These are phyloP conservation scores for Arxiozyma slooffiae DNA, from an alignment of 1,139 yeast genomes.

Conservation along the genomic window DNA sequence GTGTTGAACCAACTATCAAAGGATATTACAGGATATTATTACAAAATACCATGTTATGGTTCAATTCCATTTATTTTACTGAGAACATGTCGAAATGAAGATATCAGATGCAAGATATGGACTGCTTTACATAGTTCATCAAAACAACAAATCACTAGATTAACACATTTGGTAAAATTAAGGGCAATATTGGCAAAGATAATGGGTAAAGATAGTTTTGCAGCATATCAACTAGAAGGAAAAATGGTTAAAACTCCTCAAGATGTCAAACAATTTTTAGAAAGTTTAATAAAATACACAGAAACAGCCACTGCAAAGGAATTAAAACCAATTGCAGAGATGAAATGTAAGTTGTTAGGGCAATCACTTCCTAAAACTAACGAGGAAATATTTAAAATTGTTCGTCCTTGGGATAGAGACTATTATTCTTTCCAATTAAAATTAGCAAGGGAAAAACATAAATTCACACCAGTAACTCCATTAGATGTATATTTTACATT, in stretches of 20 bases:
- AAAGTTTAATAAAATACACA: conserved; percentile 45
- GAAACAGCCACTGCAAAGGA: conserved; percentile 54
- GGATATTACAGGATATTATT: conserved; percentile 27
- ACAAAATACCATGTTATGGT: conserved; percentile 60
- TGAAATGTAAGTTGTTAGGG: conserved; percentile 31
- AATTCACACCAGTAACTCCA: conserved; percentile 12
- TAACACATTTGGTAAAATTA: conserved; percentile 60
- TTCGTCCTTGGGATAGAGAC: conserved; percentile 91
- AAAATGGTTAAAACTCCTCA: conserved; percentile 84
- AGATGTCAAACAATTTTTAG: conserved; percentile 61
- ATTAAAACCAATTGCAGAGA: conserved; percentile 36
- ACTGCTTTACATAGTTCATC: conserved; percentile 52
- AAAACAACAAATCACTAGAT: conserved; percentile 46
- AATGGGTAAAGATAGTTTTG: conserved; percentile 62
- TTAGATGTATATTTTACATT: conserved; percentile 63
- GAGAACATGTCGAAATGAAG: conserved; percentile 47
- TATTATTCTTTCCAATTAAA: conserved; percentile 38
- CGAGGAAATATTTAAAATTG: conserved; percentile 35
- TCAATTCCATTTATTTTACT: conserved; percentile 58
- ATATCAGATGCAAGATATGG: conserved; percentile 65
- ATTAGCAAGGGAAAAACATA: conserved; percentile 29
- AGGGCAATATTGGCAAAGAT: conserved; percentile 65
- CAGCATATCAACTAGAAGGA: conserved; percentile 74
- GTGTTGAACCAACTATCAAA: conserved; percentile 24
- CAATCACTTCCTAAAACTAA: conserved; percentile 19